Conservation (phyloP, 768 basidiomycete species). For the Lactarius quietus region DNA sequence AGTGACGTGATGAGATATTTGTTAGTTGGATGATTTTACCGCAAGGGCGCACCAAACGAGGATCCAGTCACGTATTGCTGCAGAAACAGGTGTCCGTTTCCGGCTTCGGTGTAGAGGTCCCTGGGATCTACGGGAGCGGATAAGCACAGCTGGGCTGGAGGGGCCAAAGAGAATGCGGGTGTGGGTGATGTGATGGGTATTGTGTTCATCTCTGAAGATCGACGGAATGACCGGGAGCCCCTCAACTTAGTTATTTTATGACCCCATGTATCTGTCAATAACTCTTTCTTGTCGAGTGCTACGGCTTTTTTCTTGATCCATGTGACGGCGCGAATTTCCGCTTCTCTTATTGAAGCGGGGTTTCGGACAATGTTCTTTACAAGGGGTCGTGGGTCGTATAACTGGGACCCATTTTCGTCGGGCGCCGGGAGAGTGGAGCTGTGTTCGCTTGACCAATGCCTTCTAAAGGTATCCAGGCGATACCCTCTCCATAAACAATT, state of each 20-base stretch:
- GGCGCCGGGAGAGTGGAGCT: neutral
- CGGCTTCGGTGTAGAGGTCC: too few species aligned
- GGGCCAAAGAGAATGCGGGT: neutral
- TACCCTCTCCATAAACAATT: conserved; percentile 14
- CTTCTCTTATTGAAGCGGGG: neutral
- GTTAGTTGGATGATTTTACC: neutral
- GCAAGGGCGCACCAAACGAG: neutral
- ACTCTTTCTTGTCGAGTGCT: neutral
- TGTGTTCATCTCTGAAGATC: neutral
- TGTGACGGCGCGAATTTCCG: neutral
- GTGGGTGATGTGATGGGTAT: neutral
- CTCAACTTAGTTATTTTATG: neutral
- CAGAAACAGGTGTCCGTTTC: neutral
- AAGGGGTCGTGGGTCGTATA: conserved; percentile 9
- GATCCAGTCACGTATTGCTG: neutral
- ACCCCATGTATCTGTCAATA: conserved; percentile 1
- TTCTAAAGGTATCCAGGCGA: conserved; percentile 4
- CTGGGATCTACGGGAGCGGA: neutral
- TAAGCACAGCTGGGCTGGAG: neutral
- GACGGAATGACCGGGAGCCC: too few species aligned
- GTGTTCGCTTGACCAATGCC: neutral
- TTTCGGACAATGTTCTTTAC: neutral
- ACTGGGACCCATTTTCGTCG: neutral
- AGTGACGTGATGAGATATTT: neutral
- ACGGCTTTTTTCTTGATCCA: neutral